A percentile compares a stretch with the other conserved stretches of the same genome.
Evolutionary conservation across 345 rosid genomes (phyloP).

Genomic region (Durio zibethinus): DNA sequence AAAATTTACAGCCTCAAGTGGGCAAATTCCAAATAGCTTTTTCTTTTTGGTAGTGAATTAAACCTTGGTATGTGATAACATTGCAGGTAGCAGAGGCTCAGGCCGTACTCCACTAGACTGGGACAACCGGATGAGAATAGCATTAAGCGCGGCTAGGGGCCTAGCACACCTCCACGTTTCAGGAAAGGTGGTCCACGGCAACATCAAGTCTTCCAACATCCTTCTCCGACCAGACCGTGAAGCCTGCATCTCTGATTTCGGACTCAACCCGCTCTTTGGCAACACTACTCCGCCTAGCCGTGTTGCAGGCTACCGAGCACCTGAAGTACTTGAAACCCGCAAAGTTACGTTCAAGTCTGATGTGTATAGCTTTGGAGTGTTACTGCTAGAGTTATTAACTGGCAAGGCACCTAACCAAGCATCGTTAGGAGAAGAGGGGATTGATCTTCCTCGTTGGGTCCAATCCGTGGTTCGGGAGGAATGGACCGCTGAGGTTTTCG

Average conservation of each 20-base stretch:
- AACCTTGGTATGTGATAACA: not conserved
- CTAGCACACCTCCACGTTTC: slow-evolving; percentile 62
- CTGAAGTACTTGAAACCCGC: slow-evolving; percentile 74
- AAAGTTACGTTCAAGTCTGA: slow-evolving; percentile 78
- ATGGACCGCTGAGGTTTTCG: slow-evolving; percentile 96
- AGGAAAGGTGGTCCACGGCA: slow-evolving; percentile 74
- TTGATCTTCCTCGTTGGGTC: slow-evolving; percentile 93
- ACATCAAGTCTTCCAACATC: slow-evolving; percentile 86
- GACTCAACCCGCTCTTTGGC: slow-evolving; percentile 70
- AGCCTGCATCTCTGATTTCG: slow-evolving; percentile 62
- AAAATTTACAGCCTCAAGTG: not conserved
- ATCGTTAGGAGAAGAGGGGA: slow-evolving; percentile 85
- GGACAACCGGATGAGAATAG: slow-evolving; percentile 78
- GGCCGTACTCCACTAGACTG: slow-evolving; percentile 85
- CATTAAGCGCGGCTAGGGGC: slow-evolving; percentile 67
- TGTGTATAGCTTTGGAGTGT: slow-evolving; percentile 90
- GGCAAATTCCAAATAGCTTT: not conserved
- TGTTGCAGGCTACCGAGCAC: slow-evolving; percentile 83
- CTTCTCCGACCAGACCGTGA: slow-evolving; percentile 70
- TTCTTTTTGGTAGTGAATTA: not conserved
- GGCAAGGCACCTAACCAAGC: slow-evolving; percentile 92
- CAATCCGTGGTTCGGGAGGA: slow-evolving; percentile 92
- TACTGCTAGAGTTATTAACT: slow-evolving; percentile 71
- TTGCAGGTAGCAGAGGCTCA: slow-evolving; percentile 77
- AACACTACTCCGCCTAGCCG: slow-evolving; percentile 53